Evolutionary conservation across 305 asterid genomes (phyloP).

Genomic region (Nicotiana rustica): DNA sequence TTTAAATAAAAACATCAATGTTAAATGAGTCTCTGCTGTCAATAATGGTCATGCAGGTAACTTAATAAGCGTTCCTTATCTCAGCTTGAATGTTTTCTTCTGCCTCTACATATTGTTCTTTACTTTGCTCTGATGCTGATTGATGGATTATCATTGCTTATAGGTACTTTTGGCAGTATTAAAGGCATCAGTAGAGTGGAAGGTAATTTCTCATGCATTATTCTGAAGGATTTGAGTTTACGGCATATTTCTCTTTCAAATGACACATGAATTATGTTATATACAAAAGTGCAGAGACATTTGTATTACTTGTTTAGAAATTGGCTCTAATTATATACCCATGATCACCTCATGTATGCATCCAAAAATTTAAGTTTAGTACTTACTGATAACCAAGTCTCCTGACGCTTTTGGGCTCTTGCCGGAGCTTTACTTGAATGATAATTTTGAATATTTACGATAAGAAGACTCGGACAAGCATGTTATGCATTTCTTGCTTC

Average conservation of each 20-base stretch:
- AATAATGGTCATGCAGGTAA: background rate
- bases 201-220: conserved; percentile 41
- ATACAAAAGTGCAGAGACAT: background rate
- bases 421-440: background rate
- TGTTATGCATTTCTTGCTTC: background rate
- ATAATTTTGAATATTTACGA: background rate
- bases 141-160: conserved; percentile 27
- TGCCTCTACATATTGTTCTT: background rate
- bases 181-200: conserved; percentile 45
- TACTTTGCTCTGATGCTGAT: conserved; percentile 31
- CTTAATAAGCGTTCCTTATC: background rate
- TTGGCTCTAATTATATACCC: background rate
- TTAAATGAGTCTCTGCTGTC: conserved; percentile 12
- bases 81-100: background rate
- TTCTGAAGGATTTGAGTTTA: conserved; percentile 28
- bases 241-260: background rate
- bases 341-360: conserved; percentile 9
- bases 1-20: background rate
- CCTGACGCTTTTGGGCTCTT: background rate
- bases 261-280: conserved; percentile 12
- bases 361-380: background rate
- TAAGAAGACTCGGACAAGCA: background rate
- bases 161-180: conserved; percentile 43
- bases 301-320: conserved; percentile 1
- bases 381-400: background rate